Percentiles rank a stretch among this genome's conserved stretches.
These are phyloP conservation scores for Ganoderma boninense DNA, from an alignment of 1,284 basidiomycete genomes.

Conservation along the genomic window DNA sequence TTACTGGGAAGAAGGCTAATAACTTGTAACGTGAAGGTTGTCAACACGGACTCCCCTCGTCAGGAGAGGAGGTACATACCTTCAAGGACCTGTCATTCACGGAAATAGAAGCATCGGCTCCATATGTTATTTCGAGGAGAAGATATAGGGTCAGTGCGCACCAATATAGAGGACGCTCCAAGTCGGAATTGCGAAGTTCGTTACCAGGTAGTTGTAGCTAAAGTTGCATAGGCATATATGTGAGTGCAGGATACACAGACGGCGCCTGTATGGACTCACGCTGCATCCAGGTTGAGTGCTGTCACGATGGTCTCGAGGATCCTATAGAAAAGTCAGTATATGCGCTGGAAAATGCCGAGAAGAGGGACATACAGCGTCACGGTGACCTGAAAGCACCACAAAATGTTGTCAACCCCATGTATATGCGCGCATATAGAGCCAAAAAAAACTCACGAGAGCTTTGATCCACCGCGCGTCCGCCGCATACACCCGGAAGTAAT, in stretches of 20 bases:
- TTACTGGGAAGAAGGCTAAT: not conserved
- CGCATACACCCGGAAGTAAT: slow-evolving; percentile 3
- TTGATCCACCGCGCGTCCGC: not conserved
- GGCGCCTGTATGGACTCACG: not conserved
- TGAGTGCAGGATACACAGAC: not conserved
- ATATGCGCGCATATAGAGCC: not conserved
- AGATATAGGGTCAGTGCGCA: not conserved
- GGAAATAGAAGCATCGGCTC: not conserved
- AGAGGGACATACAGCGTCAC: not conserved
- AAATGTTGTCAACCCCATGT: not conserved
- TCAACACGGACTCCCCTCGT: not conserved
- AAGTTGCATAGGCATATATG: not conserved
- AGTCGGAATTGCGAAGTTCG: not conserved
- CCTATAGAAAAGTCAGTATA: not conserved
- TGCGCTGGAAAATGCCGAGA: not conserved
- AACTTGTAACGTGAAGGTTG: not conserved
- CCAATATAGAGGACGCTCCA: not conserved
- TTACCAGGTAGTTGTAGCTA: not conserved
- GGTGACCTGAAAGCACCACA: not conserved
- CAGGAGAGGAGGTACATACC: not conserved
- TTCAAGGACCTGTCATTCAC: not conserved
- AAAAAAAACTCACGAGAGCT: not conserved
- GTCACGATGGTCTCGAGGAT: not conserved
- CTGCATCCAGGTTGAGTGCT: not conserved
- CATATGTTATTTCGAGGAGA: not conserved